phyloP scores from a whole-genome alignment of 106 monocot species.

The Dioscorea dumetorum region DNA sequence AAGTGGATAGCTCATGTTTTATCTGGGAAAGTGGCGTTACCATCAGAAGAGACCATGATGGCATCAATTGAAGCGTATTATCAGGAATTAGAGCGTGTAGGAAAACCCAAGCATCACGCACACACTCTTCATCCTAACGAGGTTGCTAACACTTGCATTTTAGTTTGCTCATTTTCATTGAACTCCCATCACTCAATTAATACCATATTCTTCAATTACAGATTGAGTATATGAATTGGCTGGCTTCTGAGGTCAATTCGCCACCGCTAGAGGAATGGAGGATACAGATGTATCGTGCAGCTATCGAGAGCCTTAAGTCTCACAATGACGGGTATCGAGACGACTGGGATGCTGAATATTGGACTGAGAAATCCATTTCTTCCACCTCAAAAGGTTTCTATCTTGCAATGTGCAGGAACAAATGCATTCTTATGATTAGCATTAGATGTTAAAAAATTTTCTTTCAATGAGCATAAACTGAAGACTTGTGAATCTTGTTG shows the following conservation, averaged over 20 bases:
- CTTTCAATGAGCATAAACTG: neutral
- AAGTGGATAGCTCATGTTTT: constrained; percentile 32
- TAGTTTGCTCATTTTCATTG: neutral
- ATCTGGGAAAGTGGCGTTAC: constrained; percentile 14
- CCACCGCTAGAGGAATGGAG: constrained; percentile 27
- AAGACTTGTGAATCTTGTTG: too few species aligned
- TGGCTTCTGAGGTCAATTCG: constrained; percentile 17
- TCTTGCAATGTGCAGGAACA: neutral
- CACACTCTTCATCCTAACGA: constrained; percentile 17
- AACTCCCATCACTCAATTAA: neutral
- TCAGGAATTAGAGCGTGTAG: constrained; percentile 4
- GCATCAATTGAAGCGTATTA: constrained; percentile 15
- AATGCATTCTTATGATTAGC: neutral
- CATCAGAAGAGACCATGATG: constrained; percentile 23
- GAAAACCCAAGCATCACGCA: constrained; percentile 20
- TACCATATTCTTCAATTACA: neutral
- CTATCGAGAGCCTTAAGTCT: neutral
- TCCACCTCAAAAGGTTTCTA: too few species aligned
- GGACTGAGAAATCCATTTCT: too few species aligned
- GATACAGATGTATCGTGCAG: constrained; percentile 7
- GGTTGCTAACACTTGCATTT: neutral
- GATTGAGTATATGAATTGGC: constrained; percentile 26
- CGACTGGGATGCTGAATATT: neutral
- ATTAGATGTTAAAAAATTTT: constrained; percentile 1
- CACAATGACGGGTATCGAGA: constrained; percentile 8